Percentiles rank a stretch among this genome's conserved stretches.
Evolutionary conservation across 129 eudicot species (phyloP).

Genomic region (Daucus carota): DNA sequence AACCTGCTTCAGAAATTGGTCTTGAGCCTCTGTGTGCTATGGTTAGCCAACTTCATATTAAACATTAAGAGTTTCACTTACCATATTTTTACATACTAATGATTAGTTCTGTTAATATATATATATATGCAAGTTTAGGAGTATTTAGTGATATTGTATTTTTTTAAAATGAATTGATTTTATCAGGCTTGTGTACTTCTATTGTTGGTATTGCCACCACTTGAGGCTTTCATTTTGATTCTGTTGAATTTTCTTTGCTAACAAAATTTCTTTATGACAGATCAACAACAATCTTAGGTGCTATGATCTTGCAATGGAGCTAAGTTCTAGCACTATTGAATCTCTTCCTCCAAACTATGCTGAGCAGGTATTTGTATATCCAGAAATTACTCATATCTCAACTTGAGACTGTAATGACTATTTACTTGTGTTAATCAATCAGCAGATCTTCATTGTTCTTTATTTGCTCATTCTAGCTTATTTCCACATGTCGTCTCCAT

Average conservation of each 20-base stretch:
- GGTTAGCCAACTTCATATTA: constrained; percentile 37
- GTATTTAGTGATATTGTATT: neutral
- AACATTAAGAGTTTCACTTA: neutral
- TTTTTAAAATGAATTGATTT: neutral
- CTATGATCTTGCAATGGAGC: constrained; percentile 97
- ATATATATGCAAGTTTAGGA: neutral
- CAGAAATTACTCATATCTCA: neutral
- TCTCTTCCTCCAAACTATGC: constrained; percentile 84
- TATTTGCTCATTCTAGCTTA: neutral
- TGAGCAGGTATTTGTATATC: constrained; percentile 57
- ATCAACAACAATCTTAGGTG: constrained; percentile 89
- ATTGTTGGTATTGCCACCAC: neutral
- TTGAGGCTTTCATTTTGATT: constrained; percentile 4
- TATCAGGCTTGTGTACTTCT: neutral
- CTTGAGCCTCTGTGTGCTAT: constrained; percentile 89
- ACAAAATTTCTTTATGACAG: constrained; percentile 30
- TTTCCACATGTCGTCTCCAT: neutral
- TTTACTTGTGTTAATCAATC: neutral
- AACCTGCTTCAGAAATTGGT: constrained; percentile 98
- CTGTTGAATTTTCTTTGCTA: constrained; percentile 6
- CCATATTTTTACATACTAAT: neutral
- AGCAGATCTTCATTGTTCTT: neutral
- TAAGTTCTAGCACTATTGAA: constrained; percentile 87
- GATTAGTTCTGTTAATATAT: neutral
- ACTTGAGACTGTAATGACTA: neutral